These are phyloP conservation scores for Drechslera avenae DNA, from an alignment of 2,329 filamentous ascomycete species.

Conservation along the genomic window DNA sequence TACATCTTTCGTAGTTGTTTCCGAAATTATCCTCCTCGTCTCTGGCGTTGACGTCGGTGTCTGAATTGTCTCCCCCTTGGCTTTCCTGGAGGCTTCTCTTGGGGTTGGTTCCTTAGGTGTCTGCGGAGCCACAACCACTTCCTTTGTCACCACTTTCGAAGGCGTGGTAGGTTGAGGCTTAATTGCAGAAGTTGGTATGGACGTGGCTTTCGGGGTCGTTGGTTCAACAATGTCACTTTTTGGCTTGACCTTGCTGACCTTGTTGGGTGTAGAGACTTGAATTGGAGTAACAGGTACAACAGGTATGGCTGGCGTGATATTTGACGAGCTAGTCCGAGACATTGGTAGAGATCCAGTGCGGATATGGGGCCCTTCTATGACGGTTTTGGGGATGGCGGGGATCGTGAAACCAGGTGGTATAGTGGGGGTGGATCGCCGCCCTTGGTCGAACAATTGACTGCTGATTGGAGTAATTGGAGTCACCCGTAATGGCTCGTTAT, in stretches of 20 bases:
- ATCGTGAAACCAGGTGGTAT: slow-evolving; percentile 53
- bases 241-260: slow-evolving; percentile 32
- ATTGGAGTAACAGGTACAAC: slow-evolving; percentile 48
- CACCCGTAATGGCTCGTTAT: slow-evolving; percentile 41
- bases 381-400: slow-evolving; percentile 32
- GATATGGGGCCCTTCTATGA: slow-evolving; percentile 29
- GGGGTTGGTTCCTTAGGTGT: slow-evolving; percentile 12
- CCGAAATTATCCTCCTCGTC: slow-evolving; percentile 21
- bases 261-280: slow-evolving; percentile 38
- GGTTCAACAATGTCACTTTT: slow-evolving; percentile 8
- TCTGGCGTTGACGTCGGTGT: slow-evolving; percentile 19
- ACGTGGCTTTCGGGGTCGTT: slow-evolving; percentile 1
- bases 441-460: slow-evolving; percentile 40
- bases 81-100: slow-evolving; percentile 18
- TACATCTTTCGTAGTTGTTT: slow-evolving; percentile 23
- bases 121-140: slow-evolving; percentile 17
- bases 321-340: slow-evolving; percentile 41
- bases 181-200: slow-evolving; percentile 3
- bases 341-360: slow-evolving; percentile 26
- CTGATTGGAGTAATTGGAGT: slow-evolving; percentile 24
- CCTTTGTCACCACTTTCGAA: slow-evolving; percentile 19
- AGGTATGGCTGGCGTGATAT: slow-evolving; percentile 47
- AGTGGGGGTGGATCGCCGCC: slow-evolving; percentile 51
- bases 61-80: slow-evolving; percentile 7
- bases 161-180: slow-evolving; percentile 29